Conservation (phyloP, 805 yeast genomes). For the Candida sonorensis region DNA sequence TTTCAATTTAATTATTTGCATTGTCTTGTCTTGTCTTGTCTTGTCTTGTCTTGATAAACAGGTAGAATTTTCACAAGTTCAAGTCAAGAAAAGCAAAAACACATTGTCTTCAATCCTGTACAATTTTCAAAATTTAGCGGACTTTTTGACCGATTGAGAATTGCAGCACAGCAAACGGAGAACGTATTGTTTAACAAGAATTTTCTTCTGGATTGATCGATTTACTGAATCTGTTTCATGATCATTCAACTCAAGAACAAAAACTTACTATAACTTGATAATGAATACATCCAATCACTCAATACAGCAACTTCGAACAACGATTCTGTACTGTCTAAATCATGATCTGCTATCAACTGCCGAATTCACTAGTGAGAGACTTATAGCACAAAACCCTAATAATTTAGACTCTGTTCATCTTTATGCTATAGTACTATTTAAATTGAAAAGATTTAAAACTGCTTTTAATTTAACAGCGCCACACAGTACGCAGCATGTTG, state of each 20-base stretch:
- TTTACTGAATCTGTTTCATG: no score
- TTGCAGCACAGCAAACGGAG: no score
- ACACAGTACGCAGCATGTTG: slow-evolving; percentile 46
- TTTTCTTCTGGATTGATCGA: no score
- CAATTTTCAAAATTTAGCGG: no score
- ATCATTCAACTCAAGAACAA: neutral
- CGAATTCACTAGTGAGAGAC: slow-evolving; percentile 78
- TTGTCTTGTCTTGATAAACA: no score
- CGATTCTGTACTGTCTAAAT: slow-evolving; percentile 66
- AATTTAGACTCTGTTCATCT: slow-evolving; percentile 59
- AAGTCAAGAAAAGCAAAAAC: no score
- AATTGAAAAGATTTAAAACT: slow-evolving; percentile 51
- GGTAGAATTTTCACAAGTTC: no score
- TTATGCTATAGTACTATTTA: slow-evolving; percentile 60
- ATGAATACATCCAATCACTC: slow-evolving; percentile 20
- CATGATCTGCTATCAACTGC: slow-evolving; percentile 68
- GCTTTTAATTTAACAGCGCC: slow-evolving; percentile 46
- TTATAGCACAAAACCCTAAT: slow-evolving; percentile 54
- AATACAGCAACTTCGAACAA: slow-evolving; percentile 40
- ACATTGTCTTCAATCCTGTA: no score
- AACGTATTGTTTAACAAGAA: no score
- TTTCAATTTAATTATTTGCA: no score
- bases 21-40: no score
- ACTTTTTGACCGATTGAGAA: no score
- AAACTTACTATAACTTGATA: neutral